A percentile compares a stretch with the other conserved stretches of the same genome.
These are phyloP conservation scores for Cryptococcus sp. DNA, from an alignment of 1,284 basidiomycete genomes.

Conservation along the genomic window DNA sequence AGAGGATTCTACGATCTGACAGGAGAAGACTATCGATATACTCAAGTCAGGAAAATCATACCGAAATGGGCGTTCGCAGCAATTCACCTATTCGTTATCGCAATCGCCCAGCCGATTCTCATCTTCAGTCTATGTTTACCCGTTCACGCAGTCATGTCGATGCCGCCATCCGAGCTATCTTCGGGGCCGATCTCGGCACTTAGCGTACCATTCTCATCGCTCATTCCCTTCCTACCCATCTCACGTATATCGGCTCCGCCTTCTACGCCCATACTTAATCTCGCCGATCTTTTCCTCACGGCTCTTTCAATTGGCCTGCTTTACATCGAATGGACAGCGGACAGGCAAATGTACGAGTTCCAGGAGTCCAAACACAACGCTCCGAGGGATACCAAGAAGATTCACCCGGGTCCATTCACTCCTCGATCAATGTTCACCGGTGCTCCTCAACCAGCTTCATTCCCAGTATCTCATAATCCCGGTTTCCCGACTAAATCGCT, in stretches of 20 bases:
- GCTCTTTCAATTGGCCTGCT: constrained; percentile 60
- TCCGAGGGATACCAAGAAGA: background rate
- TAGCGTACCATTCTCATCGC: constrained; percentile 8
- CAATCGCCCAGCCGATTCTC: constrained; percentile 50
- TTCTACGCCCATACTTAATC: constrained; percentile 42
- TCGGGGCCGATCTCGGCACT: constrained; percentile 27
- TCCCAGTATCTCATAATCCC: constrained; percentile 57
- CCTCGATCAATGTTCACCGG: constrained; percentile 7
- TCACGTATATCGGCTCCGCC: constrained; percentile 41
- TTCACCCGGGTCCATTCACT: constrained; percentile 5
- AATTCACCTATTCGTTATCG: constrained; percentile 74
- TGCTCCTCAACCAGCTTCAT: constrained; percentile 17
- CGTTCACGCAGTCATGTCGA: constrained; percentile 37
- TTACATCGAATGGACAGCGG: constrained; percentile 70
- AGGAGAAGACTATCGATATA: constrained; percentile 88
- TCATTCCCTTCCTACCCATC: constrained; percentile 14
- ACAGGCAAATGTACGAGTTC: constrained; percentile 85
- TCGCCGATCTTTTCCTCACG: constrained; percentile 61
- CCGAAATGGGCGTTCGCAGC: constrained; percentile 70
- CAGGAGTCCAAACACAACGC: constrained; percentile 65
- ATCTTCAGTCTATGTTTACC: constrained; percentile 64
- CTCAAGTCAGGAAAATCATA: constrained; percentile 64
- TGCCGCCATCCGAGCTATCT: constrained; percentile 49
- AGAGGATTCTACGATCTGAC: constrained; percentile 68
- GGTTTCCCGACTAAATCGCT: constrained; percentile 82